Evolutionary conservation across 2,329 filamentous ascomycete genomes (phyloP).

Genomic region (Apiospora kogelbergensis): DNA sequence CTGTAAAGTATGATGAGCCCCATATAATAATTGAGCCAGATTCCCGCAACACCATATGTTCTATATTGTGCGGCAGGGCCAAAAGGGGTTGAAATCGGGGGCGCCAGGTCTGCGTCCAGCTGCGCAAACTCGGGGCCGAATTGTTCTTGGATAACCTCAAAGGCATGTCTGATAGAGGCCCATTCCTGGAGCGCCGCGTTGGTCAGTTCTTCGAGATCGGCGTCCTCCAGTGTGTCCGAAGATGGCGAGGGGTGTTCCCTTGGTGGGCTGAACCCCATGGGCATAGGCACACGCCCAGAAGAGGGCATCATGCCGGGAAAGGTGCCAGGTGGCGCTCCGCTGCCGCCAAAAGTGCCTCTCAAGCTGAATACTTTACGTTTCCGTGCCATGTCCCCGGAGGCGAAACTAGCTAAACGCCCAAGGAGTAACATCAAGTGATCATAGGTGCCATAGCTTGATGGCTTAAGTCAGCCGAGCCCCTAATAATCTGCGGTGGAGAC

Average conservation of each 20-base stretch:
- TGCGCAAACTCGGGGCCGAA: constrained; percentile 77
- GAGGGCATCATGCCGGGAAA: constrained; percentile 59
- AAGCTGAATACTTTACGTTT: constrained; percentile 69
- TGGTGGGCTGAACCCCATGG: constrained; percentile 56
- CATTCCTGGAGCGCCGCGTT: constrained; percentile 76
- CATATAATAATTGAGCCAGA: constrained; percentile 89
- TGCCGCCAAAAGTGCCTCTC: constrained; percentile 55
- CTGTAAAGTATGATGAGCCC: constrained; percentile 80
- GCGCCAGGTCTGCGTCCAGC: constrained; percentile 65
- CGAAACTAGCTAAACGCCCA: constrained; percentile 76
- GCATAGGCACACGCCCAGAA: constrained; percentile 47
- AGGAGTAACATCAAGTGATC: constrained; percentile 85
- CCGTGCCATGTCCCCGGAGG: constrained; percentile 71
- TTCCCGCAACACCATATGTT: constrained; percentile 80
- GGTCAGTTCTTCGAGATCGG: constrained; percentile 64
- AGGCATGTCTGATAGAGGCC: constrained; percentile 70
- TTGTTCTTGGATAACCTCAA: constrained; percentile 63
- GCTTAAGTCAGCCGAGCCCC: constrained; percentile 23
- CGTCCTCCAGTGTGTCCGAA: constrained; percentile 47
- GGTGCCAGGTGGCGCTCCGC: constrained; percentile 40
- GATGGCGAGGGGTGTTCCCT: constrained; percentile 41
- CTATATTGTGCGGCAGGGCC: constrained; percentile 79
- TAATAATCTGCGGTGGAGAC: neutral
- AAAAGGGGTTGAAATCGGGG: constrained; percentile 71
- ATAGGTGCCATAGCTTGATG: constrained; percentile 74